Conservation (phyloP, 1,139 yeast species). For the Hansenula lynferdii region DNA sequence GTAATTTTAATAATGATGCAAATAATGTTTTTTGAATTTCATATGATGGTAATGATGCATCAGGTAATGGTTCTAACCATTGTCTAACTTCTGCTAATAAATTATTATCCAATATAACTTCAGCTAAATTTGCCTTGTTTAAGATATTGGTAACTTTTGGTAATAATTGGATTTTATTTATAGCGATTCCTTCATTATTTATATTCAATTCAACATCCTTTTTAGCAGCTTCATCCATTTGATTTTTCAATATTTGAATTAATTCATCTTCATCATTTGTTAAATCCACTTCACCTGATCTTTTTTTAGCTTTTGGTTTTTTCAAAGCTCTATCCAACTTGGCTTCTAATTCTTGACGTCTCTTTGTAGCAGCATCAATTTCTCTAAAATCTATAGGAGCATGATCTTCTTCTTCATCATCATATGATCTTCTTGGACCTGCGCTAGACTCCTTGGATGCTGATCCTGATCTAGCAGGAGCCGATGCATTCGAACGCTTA, state of each 20-base stretch:
- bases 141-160: constrained; percentile 74
- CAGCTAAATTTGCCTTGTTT: constrained; percentile 81
- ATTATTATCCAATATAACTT: constrained; percentile 91
- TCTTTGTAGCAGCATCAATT: constrained; percentile 33
- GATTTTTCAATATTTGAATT: constrained; percentile 74
- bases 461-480: background rate
- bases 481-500: constrained; percentile 8
- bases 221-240: constrained; percentile 92
- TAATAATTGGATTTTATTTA: constrained; percentile 77
- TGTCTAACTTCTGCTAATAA: constrained; percentile 88
- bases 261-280: constrained; percentile 94
- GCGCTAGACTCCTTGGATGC: constrained; percentile 5
- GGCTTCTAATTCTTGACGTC: constrained; percentile 76
- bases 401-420: constrained; percentile 33
- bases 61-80: constrained; percentile 98
- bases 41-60: constrained; percentile 94
- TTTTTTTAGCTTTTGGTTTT: constrained; percentile 52
- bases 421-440: constrained; percentile 11
- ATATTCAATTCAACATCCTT: constrained; percentile 82
- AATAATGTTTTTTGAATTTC: constrained; percentile 91
- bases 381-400: constrained; percentile 5
- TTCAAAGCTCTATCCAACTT: constrained; percentile 74
- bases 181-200: constrained; percentile 58
- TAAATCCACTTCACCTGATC: constrained; percentile 83
- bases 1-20: constrained; percentile 66